These are phyloP conservation scores for Rhododendron ovatum DNA, from an alignment of 148 eudicot species.

Conservation along the genomic window DNA sequence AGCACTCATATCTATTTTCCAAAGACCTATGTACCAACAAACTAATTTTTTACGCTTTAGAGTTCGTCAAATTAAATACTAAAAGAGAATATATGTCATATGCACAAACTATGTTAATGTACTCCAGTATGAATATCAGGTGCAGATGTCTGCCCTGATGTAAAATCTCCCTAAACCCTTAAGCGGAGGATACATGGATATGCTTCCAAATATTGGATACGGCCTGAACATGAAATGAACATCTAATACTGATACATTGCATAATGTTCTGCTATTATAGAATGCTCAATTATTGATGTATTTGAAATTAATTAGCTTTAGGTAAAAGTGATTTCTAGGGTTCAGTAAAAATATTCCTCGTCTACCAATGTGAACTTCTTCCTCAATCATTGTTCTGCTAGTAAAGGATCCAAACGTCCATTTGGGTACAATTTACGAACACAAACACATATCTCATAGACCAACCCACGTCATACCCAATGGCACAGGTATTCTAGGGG, in stretches of 20 bases:
- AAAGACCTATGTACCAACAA: background rate
- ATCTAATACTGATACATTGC: background rate
- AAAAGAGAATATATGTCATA: background rate
- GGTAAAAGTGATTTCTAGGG: background rate
- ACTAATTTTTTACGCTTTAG: background rate
- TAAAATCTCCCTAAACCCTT: no score
- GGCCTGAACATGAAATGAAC: background rate
- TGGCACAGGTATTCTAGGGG: background rate
- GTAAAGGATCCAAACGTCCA: background rate
- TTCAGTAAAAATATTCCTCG: background rate
- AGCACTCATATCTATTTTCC: background rate
- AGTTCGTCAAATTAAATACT: background rate
- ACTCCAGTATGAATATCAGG: background rate
- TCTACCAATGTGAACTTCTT: background rate
- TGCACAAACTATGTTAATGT: background rate
- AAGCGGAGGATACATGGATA: background rate
- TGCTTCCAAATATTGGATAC: background rate
- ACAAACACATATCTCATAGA: background rate
- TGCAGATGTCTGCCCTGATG: no score
- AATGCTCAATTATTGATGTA: background rate
- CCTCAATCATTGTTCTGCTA: background rate
- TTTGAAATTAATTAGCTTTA: background rate
- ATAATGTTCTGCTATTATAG: background rate
- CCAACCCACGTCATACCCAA: background rate
- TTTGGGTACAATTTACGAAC: background rate